Base-by-base conservation (phyloP, 331 rosid species). In the Rosa hybrid region DNA sequence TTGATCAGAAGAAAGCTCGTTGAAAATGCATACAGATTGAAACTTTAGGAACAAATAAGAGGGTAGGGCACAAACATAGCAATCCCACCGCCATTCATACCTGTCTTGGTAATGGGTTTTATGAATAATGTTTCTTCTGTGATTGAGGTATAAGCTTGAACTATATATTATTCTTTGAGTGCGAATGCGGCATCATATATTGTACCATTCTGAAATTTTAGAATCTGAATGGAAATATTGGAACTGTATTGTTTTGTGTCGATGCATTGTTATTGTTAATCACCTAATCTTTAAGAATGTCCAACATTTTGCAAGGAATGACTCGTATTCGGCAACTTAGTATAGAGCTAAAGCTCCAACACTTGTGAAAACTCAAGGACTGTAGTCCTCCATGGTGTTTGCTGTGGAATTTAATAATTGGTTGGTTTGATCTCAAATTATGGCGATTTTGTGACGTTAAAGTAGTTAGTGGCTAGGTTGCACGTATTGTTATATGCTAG, bases 21-120 rank as follows among this genome's bases (percentile, higher is more conserved):
- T 2, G 34, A 30, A 30, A 30, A 30, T 30, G 34, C 34, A 30
- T 30, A 30, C 34, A 30, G 34, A 30, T 30, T 1, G 34, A 30
- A 30, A 30, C 34, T 30, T 30, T 30, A 30, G 34, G 34, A 30
- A 30, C 34, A 30, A 30, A 30, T 30, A 30, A 30, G 34, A 30
- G 34, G 34, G 34, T 30, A 30, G 3, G 2, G 34, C 34, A 30
- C 34, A 30, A 30, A 30, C 34, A 30, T 30, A 30, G 79, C 96
- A 42, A 86, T 93, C 67, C 98, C 99, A 0, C 92, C 90, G 1
- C 97, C 90, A 38, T 27, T 27, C 30, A 9, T 49, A 49, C 54
- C 18, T 13, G 21, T 53, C 59, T 17, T 6, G n/a, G 30, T 2
- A 9, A 57, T 57, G 64, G 65, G 65, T 18, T 56, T 56, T 7